A percentile compares a stretch with the other conserved stretches of the same genome.
Evolutionary conservation across 1,284 basidiomycete species (phyloP).

Genomic region (Marasmius oreades): DNA sequence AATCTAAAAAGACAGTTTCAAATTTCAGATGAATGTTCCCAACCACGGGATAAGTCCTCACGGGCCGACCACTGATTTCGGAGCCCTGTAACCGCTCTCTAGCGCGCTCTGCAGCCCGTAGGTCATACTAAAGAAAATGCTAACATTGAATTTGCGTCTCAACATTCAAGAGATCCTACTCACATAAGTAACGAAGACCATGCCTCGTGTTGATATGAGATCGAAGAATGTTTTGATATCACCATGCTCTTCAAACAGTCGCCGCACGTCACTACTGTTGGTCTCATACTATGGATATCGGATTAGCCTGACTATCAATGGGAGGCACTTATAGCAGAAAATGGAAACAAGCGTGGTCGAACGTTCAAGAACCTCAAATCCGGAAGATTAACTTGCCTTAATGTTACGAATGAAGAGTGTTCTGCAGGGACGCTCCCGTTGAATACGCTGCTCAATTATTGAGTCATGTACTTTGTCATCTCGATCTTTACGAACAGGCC

Average conservation of each 20-base stretch:
- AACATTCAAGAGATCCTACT: conserved; percentile 34
- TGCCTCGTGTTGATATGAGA: conserved; percentile 87
- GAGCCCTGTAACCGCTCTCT: conserved; percentile 85
- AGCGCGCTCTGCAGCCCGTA: conserved; percentile 88
- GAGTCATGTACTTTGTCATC: conserved; percentile 83
- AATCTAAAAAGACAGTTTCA: conserved; percentile 52
- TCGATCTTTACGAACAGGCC: conserved; percentile 59
- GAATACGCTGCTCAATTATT: conserved; percentile 85
- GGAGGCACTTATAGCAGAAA: neutral
- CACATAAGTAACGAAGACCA: conserved; percentile 98
- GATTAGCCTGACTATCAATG: conserved; percentile 8
- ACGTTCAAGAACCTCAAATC: conserved; percentile 7
- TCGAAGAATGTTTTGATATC: conserved; percentile 98
- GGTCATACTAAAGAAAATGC: conserved; percentile 66
- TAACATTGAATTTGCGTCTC: conserved; percentile 1
- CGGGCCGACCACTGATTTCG: conserved; percentile 79
- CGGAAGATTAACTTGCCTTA: conserved; percentile 64
- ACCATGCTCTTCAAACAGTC: conserved; percentile 86
- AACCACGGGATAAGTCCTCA: conserved; percentile 46
- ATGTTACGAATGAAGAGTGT: conserved; percentile 97
- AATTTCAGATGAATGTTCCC: conserved; percentile 9
- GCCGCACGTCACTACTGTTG: conserved; percentile 77
- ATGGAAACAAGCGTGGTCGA: conserved; percentile 3
- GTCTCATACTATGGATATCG: conserved; percentile 76
- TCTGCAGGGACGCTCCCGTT: conserved; percentile 89